These are phyloP conservation scores for Ceratopteris richardii DNA, from an alignment of 75 land plant species.

Conservation along the genomic window DNA sequence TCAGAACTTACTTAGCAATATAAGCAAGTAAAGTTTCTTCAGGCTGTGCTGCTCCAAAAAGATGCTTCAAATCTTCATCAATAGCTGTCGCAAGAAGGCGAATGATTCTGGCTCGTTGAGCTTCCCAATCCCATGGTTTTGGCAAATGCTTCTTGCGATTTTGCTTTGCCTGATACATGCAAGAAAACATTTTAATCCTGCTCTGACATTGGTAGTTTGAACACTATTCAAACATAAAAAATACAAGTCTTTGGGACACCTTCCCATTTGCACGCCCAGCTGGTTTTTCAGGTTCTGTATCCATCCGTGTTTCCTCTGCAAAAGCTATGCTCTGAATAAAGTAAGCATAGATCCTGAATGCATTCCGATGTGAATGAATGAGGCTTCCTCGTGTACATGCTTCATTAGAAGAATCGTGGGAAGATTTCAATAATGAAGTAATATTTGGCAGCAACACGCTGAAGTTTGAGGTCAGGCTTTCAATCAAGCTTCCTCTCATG, in stretches of 20 bases:
- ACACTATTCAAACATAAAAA: neutral
- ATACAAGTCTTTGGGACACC: neutral
- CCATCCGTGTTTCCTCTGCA: slow-evolving; percentile 44
- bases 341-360: slow-evolving; percentile 74
- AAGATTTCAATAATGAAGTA: slow-evolving; percentile 41
- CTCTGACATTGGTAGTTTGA: neutral
- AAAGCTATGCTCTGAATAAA: slow-evolving; percentile 55
- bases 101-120: slow-evolving; percentile 51
- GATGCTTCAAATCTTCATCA: slow-evolving; percentile 64
- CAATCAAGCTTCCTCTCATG: slow-evolving; percentile 53
- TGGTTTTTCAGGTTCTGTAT: slow-evolving; percentile 8
- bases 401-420: slow-evolving; percentile 14
- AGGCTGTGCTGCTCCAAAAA: slow-evolving; percentile 66
- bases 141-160: slow-evolving; percentile 50
- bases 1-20: slow-evolving; percentile 62
- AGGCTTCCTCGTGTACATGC: slow-evolving; percentile 29
- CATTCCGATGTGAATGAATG: slow-evolving; percentile 65
- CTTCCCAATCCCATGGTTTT: slow-evolving; percentile 79
- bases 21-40: slow-evolving; percentile 80
- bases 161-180: slow-evolving; percentile 14
- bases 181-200: neutral
- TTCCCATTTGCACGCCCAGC: slow-evolving; percentile 5
- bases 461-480: slow-evolving; percentile 84
- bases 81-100: slow-evolving; percentile 71
- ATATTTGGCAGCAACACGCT: slow-evolving; percentile 73